Base-by-base conservation (phyloP, 2,329 filamentous ascomycete species). In the Metarhizium anisopliae region DNA sequence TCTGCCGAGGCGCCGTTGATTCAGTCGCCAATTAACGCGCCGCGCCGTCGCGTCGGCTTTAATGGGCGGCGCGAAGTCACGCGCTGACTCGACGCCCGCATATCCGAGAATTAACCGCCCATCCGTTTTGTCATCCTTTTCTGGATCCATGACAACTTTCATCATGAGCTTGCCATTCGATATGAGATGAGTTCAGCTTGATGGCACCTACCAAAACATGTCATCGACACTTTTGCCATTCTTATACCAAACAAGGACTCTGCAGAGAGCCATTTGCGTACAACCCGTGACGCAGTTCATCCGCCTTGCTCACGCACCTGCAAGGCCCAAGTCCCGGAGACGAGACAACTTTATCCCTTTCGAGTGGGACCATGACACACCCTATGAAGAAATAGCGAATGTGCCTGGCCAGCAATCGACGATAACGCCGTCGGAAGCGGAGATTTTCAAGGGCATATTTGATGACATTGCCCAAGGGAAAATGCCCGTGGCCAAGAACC, bases 191-290 rank as follows among this genome's bases (percentile, higher is more conserved):
- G 30, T 29, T 6, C 7, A 18, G 25, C 36, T 18, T 43, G 25
- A 42, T 49, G 36, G 10, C 29, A 30, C 52, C 38, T 45, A 16
- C 50, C 42, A 13, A 13, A 65, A 56, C 25, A 81, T 81, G 74
- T 67, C 74, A 14, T 71, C 74, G 2, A 78, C 80, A 6, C 68
- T 83, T 14, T 70, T 84, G 4, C 84, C 86, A 0, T 90, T 90
- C 56, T 76, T 91, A 6, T 90, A 90, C 65, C 85, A 88, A 60
- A 90, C 87, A 5, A 74, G 79, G 57, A 89, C 87, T 0, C 77
- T 73, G 13, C 64, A 68, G 25, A 65, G 65, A 4, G 63, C 63
- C 38, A 60, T 67, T 11, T 66, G 65, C 43, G 57, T 54, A 53
- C 66, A 60, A 51, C 60, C 58, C 16, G 64, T 56, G 58, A 63